Evolutionary conservation across 768 basidiomycete species (phyloP).

Genomic region (Panaeolus papilionaceus): DNA sequence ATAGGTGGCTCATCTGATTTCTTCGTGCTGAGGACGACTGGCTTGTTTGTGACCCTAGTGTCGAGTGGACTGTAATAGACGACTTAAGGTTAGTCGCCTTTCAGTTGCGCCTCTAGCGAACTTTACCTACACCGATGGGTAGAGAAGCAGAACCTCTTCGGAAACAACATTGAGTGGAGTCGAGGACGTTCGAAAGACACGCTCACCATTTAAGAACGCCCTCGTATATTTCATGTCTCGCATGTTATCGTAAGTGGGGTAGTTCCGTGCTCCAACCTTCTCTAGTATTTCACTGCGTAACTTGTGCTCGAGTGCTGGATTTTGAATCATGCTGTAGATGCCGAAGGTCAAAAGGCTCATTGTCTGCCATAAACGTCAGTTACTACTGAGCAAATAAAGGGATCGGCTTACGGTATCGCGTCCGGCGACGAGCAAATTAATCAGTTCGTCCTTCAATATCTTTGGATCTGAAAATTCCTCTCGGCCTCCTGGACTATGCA

Average conservation of each 20-base stretch:
- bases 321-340: slow-evolving; percentile 50
- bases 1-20: slow-evolving; percentile 50
- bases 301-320: slow-evolving; percentile 45
- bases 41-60: slow-evolving; percentile 48
- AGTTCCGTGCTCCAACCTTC: slow-evolving; percentile 41
- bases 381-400: not conserved
- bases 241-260: slow-evolving; percentile 52
- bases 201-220: slow-evolving; percentile 48
- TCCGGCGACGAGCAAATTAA: slow-evolving; percentile 66
- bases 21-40: slow-evolving; percentile 46
- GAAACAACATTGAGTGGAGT: not conserved
- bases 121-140: slow-evolving; percentile 39
- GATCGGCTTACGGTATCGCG: slow-evolving; percentile 53
- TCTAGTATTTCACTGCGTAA: slow-evolving; percentile 50
- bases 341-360: slow-evolving; percentile 47
- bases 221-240: slow-evolving; percentile 50
- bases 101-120: not conserved
- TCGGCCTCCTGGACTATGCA: not conserved
- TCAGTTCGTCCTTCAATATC: slow-evolving; percentile 49
- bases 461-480: slow-evolving; percentile 30
- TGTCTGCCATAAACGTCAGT: slow-evolving; percentile 35
- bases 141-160: slow-evolving; percentile 51
- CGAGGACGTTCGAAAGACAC: not conserved
- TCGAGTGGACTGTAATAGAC: slow-evolving; percentile 50
- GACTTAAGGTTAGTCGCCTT: not conserved